A percentile compares a stretch with the other conserved stretches of the same genome.
Conservation (phyloP, 192 early-diverging fungal species). For the Haplosporangium gracile region DNA sequence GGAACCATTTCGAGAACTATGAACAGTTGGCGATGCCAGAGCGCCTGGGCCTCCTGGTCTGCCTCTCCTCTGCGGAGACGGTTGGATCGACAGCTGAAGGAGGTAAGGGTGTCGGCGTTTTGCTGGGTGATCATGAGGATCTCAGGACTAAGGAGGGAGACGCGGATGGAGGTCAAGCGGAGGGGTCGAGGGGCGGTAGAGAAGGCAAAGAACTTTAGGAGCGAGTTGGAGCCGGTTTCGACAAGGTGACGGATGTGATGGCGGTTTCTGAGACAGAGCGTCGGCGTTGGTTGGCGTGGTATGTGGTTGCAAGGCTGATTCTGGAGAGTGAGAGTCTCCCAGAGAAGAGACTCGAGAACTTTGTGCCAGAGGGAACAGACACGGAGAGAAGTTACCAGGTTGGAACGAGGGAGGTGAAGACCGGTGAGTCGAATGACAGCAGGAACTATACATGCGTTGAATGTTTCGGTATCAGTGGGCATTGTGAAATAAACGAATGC, state of each 20-base stretch:
- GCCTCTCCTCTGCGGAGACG: slow-evolving; percentile 15
- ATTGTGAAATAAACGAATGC: background rate
- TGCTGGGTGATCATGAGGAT: slow-evolving; percentile 30
- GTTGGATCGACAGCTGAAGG: slow-evolving; percentile 32
- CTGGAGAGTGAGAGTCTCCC: slow-evolving; percentile 17
- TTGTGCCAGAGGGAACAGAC: slow-evolving; percentile 25
- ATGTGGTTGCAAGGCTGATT: slow-evolving; percentile 29
- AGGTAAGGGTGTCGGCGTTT: slow-evolving; percentile 2
- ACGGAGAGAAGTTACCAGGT: background rate
- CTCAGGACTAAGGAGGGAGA: slow-evolving; percentile 26
- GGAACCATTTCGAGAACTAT: slow-evolving; percentile 15
- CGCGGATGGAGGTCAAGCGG: slow-evolving; percentile 4
- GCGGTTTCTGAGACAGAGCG: slow-evolving; percentile 21
- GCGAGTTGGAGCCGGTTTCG: slow-evolving; percentile 24
- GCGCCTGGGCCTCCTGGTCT: slow-evolving; percentile 10
- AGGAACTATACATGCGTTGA: background rate
- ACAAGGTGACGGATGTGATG: slow-evolving; percentile 30
- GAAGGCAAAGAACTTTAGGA: slow-evolving; percentile 24
- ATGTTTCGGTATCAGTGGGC: background rate
- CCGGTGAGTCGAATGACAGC: background rate
- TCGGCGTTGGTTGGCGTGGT: slow-evolving; percentile 25
- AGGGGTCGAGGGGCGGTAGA: background rate
- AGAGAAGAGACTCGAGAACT: slow-evolving; percentile 11
- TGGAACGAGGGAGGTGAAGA: background rate
- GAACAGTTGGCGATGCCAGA: slow-evolving; percentile 32